Base-by-base conservation (phyloP, 2,329 filamentous ascomycete species). In the Hortaea sp. region DNA sequence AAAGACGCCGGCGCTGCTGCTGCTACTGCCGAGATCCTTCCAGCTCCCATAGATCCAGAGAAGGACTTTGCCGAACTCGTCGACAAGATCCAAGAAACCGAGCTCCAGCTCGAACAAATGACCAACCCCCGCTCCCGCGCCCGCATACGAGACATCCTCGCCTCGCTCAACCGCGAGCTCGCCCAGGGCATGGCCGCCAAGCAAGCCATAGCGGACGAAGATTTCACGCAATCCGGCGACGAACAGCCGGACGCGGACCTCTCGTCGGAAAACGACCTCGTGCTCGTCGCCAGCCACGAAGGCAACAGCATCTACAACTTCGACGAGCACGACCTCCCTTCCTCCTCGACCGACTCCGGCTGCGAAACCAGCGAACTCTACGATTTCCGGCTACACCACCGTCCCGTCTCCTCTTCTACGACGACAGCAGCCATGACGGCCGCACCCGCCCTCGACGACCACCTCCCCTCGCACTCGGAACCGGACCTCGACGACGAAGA, bases 61-160 rank as follows among this genome's bases (percentile, higher is more conserved):
- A 11, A 12, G 7, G 44, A 49, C 39, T 48, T 54, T 35, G 41
- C 44, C n/a, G 51, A 54, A 7, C 52, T 65, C 7, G 50, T 66
- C 35, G 49, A 52, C 31, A 53, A 57, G 38, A 62, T 63, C 27
- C 54, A 58, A 30, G 60, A 61, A 34, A 55, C 57, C 13, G 63
- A 66, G 45, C 48, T 64, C 12, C 60, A 64, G 32, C 59, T 65
- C 31, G 63, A 65, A 42, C 57, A 59, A 30, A 54, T 56, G 29
- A 45, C 53, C 32, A 64, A 56, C 42, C 51, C 56, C 2, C 63
- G 58, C 42, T 54, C 55, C 12, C 55, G 54, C 29, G 53, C 53
- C 13, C 56, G 56, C 7, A 49, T 65, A 7, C 61, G 61, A 27
- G 59, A 63, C 9, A 55, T 58, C 9, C 54, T 65, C 9, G 56